Evolutionary conservation across 306 rosid genomes (phyloP), one percentile per base, ranked within the genome.

Genomic region (Cicer cuneatum): DNA sequence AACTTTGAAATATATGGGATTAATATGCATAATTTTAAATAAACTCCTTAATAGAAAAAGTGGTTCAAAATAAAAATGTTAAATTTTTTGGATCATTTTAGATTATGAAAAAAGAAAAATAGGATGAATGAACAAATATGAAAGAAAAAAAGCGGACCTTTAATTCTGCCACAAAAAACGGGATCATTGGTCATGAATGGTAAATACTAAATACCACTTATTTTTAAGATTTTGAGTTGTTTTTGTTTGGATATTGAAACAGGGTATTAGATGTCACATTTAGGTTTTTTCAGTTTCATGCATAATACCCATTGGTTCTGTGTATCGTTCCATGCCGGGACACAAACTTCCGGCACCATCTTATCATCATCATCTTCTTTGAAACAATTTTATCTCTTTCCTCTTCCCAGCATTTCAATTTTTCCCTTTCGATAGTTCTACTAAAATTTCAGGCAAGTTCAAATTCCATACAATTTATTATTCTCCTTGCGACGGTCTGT

Each of bases 361-460:
- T 53, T 64, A 21, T 53, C 72, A 16, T 62, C 66, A 14, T 69
- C 76, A 48, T 63, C 59, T 54, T 42, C 13, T 46, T 19, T 13
- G 11, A 53, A 39, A 18, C 58, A 29, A 2, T 63, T 47, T 48
- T 21, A 11, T 72, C 69, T 60, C 73, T 59, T 66, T 58, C 57
- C 5, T 58, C 43, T 73, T 67, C 51, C 10, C 57, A 18, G 68
- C 6, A 33, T 52, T 74, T 49, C 15, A 45, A 3, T 58, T 56
- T 48, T 46, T 13, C 42, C 13, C 24, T 12, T 67, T 56, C 9
- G 43, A 40, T 16, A 4, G 35, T 48, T 35, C 45, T 8, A 12
- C 42, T 18, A n/a, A 11, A 72, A 72, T 72, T 60, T 15, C 79
- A 73, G 79, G 83, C 78, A 79, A 72, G 78, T 72, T 37, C 68